Conservation (phyloP, 495 filamentous ascomycete species). For the Aspergillus campestris region DNA sequence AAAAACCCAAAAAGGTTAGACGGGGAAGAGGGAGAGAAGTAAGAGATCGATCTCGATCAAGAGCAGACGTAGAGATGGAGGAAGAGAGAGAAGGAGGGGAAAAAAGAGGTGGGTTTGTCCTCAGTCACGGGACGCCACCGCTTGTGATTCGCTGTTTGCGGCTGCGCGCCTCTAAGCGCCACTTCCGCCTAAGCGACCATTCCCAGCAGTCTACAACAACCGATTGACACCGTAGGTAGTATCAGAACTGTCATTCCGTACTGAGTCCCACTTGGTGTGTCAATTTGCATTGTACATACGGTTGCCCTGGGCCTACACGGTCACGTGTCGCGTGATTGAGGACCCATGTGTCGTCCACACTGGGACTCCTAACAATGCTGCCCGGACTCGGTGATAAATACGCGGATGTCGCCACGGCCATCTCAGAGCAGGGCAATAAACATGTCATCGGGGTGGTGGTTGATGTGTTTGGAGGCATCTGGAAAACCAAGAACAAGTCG, state of each 20-base stretch:
- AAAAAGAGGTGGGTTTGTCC: conserved; percentile 15
- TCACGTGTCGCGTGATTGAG: too few species aligned
- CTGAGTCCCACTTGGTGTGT: too few species aligned
- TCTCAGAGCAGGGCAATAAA: conserved; percentile 14
- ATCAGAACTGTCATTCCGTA: too few species aligned
- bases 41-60: not conserved
- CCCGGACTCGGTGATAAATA: conserved; percentile 10
- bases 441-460: conserved; percentile 44
- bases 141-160: conserved; percentile 15
- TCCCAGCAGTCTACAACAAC: too few species aligned
- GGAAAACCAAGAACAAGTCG: conserved; percentile 22
- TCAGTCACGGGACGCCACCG: conserved; percentile 10
- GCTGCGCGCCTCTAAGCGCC: conserved; percentile 7
- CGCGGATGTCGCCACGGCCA: conserved; percentile 30
- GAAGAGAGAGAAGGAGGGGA: conserved; percentile 10
- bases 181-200: conserved; percentile 20
- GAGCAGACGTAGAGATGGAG: conserved; percentile 5
- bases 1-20: conserved; percentile 15
- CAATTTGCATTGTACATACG: too few species aligned
- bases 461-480: conserved; percentile 25
- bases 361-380: not conserved
- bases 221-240: too few species aligned
- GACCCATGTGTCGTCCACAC: too few species aligned
- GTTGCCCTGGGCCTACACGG: too few species aligned
- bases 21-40: conserved; percentile 6